Conservation (phyloP, 352 stramenopile genomes). For the Phytophthora tentaculata region DNA sequence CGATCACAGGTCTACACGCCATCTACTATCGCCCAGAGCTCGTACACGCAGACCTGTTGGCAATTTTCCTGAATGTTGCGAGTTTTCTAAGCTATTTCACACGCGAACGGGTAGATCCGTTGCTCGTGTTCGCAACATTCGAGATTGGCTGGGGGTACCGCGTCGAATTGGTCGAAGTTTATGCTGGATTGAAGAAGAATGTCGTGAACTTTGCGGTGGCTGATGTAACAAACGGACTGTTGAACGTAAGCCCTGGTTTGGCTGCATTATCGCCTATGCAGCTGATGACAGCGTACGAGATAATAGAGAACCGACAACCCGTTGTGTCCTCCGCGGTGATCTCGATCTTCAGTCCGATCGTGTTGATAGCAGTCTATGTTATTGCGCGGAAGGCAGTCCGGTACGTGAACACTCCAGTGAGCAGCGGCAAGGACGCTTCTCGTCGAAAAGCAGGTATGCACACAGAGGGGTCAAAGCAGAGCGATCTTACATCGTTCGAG, state of each 20-base stretch:
- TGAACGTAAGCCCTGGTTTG: slow-evolving; percentile 16
- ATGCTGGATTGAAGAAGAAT: slow-evolving; percentile 13
- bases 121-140: slow-evolving; percentile 33
- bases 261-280: slow-evolving; percentile 26
- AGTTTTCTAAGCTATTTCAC: slow-evolving; percentile 25
- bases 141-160: slow-evolving; percentile 29
- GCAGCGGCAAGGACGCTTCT: not conserved
- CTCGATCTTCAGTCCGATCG: slow-evolving; percentile 29
- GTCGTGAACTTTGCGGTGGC: slow-evolving; percentile 17
- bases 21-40: slow-evolving; percentile 40
- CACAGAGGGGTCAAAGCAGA: slow-evolving; percentile 8
- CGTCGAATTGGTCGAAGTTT: slow-evolving; percentile 21
- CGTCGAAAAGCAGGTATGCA: slow-evolving; percentile 12
- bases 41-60: slow-evolving; percentile 41
- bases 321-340: slow-evolving; percentile 26
- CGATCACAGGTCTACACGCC: slow-evolving; percentile 16
- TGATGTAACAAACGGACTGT: slow-evolving; percentile 7
- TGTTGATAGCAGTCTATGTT: slow-evolving; percentile 30
- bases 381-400: slow-evolving; percentile 20
- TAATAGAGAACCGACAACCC: slow-evolving; percentile 4
- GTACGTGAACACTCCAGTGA: not conserved
- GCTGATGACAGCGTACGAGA: slow-evolving; percentile 28
- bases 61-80: slow-evolving; percentile 35
- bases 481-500: slow-evolving; percentile 30
- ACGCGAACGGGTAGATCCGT: slow-evolving; percentile 36